These are phyloP conservation scores for Penicillium fuscoglaucum DNA, from an alignment of 2,329 filamentous ascomycete species.

Conservation along the genomic window DNA sequence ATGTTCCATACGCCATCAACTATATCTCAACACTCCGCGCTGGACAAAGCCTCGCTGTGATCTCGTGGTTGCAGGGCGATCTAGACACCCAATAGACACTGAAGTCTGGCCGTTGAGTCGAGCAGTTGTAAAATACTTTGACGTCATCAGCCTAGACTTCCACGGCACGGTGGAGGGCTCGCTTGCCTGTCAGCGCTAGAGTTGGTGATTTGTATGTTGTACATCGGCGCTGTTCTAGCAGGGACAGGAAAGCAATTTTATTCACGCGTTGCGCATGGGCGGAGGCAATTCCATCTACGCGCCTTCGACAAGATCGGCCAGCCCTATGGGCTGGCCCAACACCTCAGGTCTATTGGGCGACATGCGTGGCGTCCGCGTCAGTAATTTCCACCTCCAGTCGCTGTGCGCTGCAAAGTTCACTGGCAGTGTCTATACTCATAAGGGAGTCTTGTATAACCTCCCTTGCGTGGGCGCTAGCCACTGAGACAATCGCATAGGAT, in stretches of 20 bases:
- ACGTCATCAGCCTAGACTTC: too few species aligned
- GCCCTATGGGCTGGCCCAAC: conserved; percentile 44
- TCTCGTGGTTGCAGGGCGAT: too few species aligned
- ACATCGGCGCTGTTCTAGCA: conserved; percentile 50
- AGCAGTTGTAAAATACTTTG: too few species aligned
- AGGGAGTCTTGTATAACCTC: conserved; percentile 54
- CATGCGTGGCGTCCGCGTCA: conserved; percentile 47
- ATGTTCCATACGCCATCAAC: conserved; percentile 33
- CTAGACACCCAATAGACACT: too few species aligned
- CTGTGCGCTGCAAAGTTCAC: conserved; percentile 42
- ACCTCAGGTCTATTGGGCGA: conserved; percentile 51
- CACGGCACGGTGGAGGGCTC: neutral
- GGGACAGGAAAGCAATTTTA: conserved; percentile 16
- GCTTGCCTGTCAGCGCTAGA: conserved; percentile 33
- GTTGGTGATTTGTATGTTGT: conserved; percentile 33
- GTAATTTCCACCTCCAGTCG: conserved; percentile 53
- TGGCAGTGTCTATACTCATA: conserved; percentile 52
- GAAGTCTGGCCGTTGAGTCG: too few species aligned
- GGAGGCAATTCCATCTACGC: conserved; percentile 56
- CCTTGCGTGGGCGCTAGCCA: conserved; percentile 42
- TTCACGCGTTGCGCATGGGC: conserved; percentile 40
- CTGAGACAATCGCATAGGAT: conserved; percentile 52
- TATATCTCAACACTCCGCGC: too few species aligned
- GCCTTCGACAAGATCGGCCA: conserved; percentile 55
- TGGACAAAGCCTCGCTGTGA: too few species aligned